Conservation (phyloP, 306 rosid genomes). For the Cicer bijugum region DNA sequence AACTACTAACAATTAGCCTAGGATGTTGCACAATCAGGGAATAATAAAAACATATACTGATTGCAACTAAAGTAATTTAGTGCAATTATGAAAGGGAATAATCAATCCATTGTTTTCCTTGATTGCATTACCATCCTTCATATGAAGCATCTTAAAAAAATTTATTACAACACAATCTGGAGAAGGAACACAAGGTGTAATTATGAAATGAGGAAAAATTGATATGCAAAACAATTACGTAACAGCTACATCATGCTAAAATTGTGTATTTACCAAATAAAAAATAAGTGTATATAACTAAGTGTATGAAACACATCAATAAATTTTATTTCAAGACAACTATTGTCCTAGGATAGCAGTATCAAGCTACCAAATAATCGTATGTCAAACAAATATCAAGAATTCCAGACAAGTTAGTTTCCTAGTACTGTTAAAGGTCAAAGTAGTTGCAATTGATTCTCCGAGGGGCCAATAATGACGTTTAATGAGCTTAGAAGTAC, state of each 20-base stretch:
- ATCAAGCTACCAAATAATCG: slow-evolving; percentile 35
- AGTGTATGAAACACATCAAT: slow-evolving; percentile 2
- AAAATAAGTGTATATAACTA: neutral
- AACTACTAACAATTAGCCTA: too few species aligned
- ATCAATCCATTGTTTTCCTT: neutral
- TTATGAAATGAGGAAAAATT: neutral
- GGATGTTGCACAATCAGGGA: too few species aligned
- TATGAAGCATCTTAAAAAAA: slow-evolving; percentile 12
- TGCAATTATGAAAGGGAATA: slow-evolving; percentile 21
- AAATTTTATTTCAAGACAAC: neutral
- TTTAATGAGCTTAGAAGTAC: slow-evolving; percentile 6
- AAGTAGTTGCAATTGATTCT: slow-evolving; percentile 23
- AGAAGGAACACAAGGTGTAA: slow-evolving; percentile 11
- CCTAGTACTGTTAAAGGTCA: slow-evolving; percentile 3
- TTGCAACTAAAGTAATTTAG: neutral
- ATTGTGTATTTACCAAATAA: neutral
- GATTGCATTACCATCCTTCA: slow-evolving; percentile 17
- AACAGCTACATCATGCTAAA: neutral
- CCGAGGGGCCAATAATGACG: slow-evolving; percentile 24
- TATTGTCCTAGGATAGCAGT: slow-evolving; percentile 10
- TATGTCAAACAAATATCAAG: slow-evolving; percentile 13
- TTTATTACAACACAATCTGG: slow-evolving; percentile 16
- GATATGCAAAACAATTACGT: neutral
- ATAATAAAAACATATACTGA: too few species aligned
- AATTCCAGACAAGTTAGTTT: slow-evolving; percentile 24